Evolutionary conservation across 2,329 filamentous ascomycete species (phyloP).

Genomic region (Leptosphaerulina australis): DNA sequence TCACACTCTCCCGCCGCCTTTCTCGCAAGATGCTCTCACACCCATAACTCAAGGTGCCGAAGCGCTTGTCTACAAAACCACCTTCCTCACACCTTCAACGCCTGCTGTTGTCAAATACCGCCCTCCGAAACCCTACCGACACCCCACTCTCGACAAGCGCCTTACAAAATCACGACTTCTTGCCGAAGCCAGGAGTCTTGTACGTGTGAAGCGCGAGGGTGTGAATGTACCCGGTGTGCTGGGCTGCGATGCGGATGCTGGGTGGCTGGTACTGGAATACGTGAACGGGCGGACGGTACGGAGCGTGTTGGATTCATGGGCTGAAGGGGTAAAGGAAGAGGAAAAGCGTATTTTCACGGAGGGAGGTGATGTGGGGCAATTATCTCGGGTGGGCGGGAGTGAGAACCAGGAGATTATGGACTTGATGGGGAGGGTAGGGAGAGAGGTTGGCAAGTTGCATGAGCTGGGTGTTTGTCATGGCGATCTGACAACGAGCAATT

Average conservation of each 20-base stretch:
- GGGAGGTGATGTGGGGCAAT: slow-evolving; percentile 6
- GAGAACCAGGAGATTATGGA: slow-evolving; percentile 44
- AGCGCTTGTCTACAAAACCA: slow-evolving; percentile 88
- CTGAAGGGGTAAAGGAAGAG: slow-evolving; percentile 50
- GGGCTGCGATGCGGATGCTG: slow-evolving; percentile 65
- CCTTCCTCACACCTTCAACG: slow-evolving; percentile 70
- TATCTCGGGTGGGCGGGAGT: slow-evolving; percentile 18
- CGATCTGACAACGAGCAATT: slow-evolving; percentile 94
- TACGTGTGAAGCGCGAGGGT: slow-evolving; percentile 77
- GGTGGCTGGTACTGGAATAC: slow-evolving; percentile 62
- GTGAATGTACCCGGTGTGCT: slow-evolving; percentile 83
- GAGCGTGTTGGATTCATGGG: slow-evolving; percentile 70
- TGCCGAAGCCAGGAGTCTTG: slow-evolving; percentile 84
- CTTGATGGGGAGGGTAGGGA: slow-evolving; percentile 74
- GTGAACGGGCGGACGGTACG: slow-evolving; percentile 71
- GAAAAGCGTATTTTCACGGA: slow-evolving; percentile 7
- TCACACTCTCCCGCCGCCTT: slow-evolving; percentile 38
- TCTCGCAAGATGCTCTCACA: slow-evolving; percentile 62
- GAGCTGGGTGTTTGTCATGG: slow-evolving; percentile 87
- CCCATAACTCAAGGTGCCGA: slow-evolving; percentile 95
- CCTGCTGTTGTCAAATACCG: slow-evolving; percentile 89
- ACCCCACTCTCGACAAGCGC: slow-evolving; percentile 84
- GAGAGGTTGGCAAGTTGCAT: slow-evolving; percentile 77
- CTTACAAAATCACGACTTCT: slow-evolving; percentile 86
- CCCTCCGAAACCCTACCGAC: slow-evolving; percentile 87